These are phyloP conservation scores for Batrachochytrium dendrobatidis DNA, from an alignment of 371 early-diverging fungal species.

Conservation along the genomic window DNA sequence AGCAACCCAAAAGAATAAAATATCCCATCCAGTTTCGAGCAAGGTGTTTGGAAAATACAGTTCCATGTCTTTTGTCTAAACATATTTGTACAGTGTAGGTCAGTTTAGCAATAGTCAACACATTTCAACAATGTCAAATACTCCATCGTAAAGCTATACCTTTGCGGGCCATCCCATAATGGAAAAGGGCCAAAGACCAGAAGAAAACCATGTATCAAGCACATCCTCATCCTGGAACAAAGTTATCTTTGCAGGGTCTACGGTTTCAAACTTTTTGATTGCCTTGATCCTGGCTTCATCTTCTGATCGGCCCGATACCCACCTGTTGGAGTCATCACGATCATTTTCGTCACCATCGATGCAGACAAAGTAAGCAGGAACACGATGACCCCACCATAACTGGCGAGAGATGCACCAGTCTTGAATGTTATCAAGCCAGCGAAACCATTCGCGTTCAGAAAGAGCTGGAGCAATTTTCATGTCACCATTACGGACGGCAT, in stretches of 20 bases:
- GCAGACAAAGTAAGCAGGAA: conserved; percentile 95
- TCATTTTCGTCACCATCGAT: conserved; percentile 51
- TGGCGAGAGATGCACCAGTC: conserved; percentile 99
- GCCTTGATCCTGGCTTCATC: conserved; percentile 76
- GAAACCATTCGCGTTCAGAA: conserved; percentile 91
- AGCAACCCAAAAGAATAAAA: conserved; percentile 99
- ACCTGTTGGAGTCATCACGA: conserved; percentile 30
- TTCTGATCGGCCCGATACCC: conserved; percentile 84
- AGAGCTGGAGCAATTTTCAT: conserved; percentile 85
- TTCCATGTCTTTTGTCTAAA: conserved; percentile 70
- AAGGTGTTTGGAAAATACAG: conserved; percentile 90
- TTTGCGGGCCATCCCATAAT: conserved; percentile 93
- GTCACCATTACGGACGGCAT: conserved; percentile 72
- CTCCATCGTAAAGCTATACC: conserved; percentile 19
- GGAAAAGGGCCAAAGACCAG: conserved; percentile 98
- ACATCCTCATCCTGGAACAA: conserved; percentile 89
- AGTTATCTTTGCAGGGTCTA: conserved; percentile 19
- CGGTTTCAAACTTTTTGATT: conserved; percentile 53
- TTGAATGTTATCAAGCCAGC: conserved; percentile 95
- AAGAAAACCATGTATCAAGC: conserved; percentile 99
- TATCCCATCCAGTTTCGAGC: conserved; percentile 99
- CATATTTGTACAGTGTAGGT: too few relatives aligned
- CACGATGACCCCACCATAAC: conserved; percentile 99
- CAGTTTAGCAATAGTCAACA: conserved; percentile 3
- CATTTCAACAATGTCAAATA: conserved; percentile 30